These are phyloP conservation scores for Daldinia loculata DNA, from an alignment of 495 filamentous ascomycete species.

Conservation along the genomic window DNA sequence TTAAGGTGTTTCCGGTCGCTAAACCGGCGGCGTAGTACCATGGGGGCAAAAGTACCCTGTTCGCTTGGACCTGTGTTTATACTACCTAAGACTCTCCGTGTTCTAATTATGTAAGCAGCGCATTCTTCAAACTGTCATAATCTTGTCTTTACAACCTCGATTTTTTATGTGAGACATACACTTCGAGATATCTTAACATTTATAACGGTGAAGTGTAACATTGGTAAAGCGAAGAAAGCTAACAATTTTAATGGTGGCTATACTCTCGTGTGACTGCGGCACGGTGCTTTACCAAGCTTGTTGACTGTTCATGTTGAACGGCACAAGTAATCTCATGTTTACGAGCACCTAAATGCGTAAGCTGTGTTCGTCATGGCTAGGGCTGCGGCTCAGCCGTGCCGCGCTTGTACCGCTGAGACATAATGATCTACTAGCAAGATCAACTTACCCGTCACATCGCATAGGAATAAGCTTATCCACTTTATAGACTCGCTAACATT, in stretches of 20 bases:
- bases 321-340: neutral
- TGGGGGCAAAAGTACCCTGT: neutral
- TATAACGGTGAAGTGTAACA: neutral
- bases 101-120: slow-evolving; percentile 22
- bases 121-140: neutral
- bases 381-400: slow-evolving; percentile 9
- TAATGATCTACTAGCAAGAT: neutral
- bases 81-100: neutral
- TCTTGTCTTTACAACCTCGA: neutral
- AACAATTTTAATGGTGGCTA: slow-evolving; percentile 14
- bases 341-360: slow-evolving; percentile 10
- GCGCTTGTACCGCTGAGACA: neutral
- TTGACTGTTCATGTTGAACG: neutral
- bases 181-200: neutral
- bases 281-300: neutral
- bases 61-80: neutral
- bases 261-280: slow-evolving; percentile 17
- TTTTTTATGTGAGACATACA: neutral
- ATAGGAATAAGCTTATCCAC: neutral
- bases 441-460: neutral
- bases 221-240: neutral
- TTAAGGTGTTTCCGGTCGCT: neutral
- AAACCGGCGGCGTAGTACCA: neutral
- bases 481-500: slow-evolving; percentile 13
- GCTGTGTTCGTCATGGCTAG: slow-evolving; percentile 16